Evolutionary conservation across 345 rosid genomes (phyloP).

Genomic region (Schrenkiella parvula): DNA sequence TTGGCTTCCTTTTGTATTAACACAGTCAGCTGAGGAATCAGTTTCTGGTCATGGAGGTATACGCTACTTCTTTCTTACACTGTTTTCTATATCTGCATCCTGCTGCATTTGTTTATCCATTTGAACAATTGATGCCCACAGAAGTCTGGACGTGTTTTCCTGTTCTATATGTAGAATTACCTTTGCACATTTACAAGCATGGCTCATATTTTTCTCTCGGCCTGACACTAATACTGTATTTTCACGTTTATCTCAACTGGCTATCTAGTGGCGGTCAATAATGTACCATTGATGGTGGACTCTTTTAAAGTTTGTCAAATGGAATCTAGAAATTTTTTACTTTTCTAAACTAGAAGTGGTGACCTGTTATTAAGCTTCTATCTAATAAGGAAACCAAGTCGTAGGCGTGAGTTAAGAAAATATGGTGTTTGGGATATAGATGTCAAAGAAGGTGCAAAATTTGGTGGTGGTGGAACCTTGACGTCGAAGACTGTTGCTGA

Average conservation of each 20-base stretch:
- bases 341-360: constrained; percentile 1
- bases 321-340: constrained; percentile 3
- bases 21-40: constrained; percentile 29
- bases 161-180: background rate
- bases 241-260: background rate
- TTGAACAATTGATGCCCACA: background rate
- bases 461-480: constrained; percentile 32
- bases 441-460: constrained; percentile 39
- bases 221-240: background rate
- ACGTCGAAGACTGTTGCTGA: constrained; percentile 40
- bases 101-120: background rate
- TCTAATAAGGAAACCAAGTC: background rate
- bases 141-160: constrained; percentile 1
- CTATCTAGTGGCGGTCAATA: background rate
- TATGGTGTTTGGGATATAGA: constrained; percentile 20
- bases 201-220: background rate
- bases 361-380: background rate
- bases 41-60: constrained; percentile 33
- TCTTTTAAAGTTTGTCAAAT: background rate
- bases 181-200: background rate
- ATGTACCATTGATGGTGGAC: background rate
- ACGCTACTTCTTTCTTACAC: constrained; percentile 6
- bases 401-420: constrained; percentile 1
- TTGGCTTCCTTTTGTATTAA: constrained; percentile 12
- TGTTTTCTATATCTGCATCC: background rate